phyloP scores from a whole-genome alignment of 441 rosid genomes.

The Flueggea neowawraea region DNA sequence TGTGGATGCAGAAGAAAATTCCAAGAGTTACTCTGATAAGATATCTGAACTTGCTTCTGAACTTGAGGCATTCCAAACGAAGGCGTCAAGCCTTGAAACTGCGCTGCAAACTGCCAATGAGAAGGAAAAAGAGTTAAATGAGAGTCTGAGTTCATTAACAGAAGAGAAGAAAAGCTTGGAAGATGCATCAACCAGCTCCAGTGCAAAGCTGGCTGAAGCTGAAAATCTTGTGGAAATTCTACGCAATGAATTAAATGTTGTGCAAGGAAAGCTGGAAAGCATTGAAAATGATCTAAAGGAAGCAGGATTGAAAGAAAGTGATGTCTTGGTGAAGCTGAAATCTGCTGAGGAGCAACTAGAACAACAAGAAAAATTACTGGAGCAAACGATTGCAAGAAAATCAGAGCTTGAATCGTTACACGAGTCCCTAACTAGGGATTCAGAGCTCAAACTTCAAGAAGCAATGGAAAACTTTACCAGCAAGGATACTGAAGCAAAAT shows the following conservation, averaged over 20 bases:
- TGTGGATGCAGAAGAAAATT: conserved; percentile 59
- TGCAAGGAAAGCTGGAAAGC: conserved; percentile 60
- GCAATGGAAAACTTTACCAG: conserved; percentile 41
- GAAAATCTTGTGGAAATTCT: conserved; percentile 65
- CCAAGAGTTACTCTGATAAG: conserved; percentile 42
- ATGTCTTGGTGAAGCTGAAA: conserved; percentile 67
- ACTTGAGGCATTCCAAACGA: conserved; percentile 68
- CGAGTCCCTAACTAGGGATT: conserved; percentile 52
- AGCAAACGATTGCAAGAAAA: conserved; percentile 47
- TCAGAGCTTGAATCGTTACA: conserved; percentile 64
- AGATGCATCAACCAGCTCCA: conserved; percentile 46
- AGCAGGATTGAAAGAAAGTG: conserved; percentile 61
- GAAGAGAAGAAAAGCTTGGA: conserved; percentile 74
- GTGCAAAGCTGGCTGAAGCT: conserved; percentile 57
- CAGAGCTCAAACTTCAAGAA: conserved; percentile 60
- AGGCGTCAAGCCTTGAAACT: conserved; percentile 68
- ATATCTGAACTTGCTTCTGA: conserved; percentile 65
- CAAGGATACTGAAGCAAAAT: conserved; percentile 59
- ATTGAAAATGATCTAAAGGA: conserved; percentile 66
- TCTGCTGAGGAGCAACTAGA: conserved; percentile 66
- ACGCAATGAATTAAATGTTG: conserved; percentile 59
- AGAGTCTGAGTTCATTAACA: conserved; percentile 42
- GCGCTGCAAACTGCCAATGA: conserved; percentile 58
- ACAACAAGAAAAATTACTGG: conserved; percentile 50
- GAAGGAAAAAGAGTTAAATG: conserved; percentile 63